Conservation (phyloP, 352 stramenopile genomes). For the Globisporangium alternatum region DNA sequence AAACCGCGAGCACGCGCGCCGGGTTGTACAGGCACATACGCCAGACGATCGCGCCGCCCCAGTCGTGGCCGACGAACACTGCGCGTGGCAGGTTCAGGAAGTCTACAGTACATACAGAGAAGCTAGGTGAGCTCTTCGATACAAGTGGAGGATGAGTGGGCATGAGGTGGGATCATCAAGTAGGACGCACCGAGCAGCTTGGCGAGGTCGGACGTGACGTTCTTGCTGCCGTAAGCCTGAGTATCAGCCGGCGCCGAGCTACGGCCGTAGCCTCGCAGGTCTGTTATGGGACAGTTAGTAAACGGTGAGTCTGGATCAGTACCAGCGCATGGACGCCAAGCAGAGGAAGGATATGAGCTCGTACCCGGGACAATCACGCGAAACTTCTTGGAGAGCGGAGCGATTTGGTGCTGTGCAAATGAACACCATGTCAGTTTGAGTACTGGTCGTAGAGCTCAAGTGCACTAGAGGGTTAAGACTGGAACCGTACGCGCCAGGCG, state of each 20-base stretch:
- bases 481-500: constrained; percentile 41
- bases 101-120: constrained; percentile 22
- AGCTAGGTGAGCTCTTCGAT: too few species aligned
- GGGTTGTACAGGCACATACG: constrained; percentile 57
- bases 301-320: neutral
- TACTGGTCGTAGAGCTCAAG: neutral
- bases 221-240: constrained; percentile 46
- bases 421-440: constrained; percentile 5
- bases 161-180: neutral
- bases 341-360: neutral
- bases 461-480: too few species aligned
- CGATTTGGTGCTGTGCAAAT: constrained; percentile 43
- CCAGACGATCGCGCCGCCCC: constrained; percentile 48
- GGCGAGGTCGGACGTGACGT: constrained; percentile 38
- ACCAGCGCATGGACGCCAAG: neutral
- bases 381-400: constrained; percentile 41
- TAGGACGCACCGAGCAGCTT: constrained; percentile 30
- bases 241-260: constrained; percentile 39
- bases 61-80: constrained; percentile 58
- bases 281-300: neutral
- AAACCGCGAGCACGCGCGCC: constrained; percentile 44
- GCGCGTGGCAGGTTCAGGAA: constrained; percentile 42
- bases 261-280: constrained; percentile 49
- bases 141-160: constrained; percentile 35
- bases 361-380: constrained; percentile 42